Percentiles rank a stretch among this genome's conserved stretches.
Evolutionary conservation across 1,284 basidiomycete species (phyloP).

Genomic region (Leccinum solheimii): DNA sequence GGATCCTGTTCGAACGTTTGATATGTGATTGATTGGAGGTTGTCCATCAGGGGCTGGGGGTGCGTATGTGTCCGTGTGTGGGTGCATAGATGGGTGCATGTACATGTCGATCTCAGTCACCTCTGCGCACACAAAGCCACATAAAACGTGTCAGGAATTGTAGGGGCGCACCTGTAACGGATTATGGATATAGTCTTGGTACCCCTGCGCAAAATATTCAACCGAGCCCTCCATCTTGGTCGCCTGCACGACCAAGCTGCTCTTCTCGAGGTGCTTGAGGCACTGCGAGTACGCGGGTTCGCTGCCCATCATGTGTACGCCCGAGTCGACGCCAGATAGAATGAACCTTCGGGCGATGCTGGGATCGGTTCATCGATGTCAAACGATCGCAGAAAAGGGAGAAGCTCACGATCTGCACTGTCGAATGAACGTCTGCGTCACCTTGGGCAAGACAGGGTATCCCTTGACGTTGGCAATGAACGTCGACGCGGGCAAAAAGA

Average conservation of each 20-base stretch:
- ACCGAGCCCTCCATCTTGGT: slow-evolving; percentile 66
- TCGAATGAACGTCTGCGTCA: slow-evolving; percentile 84
- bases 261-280: slow-evolving; percentile 78
- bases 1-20: slow-evolving; percentile 98
- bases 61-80: slow-evolving; percentile 2
- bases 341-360: slow-evolving; percentile 82
- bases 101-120: neutral
- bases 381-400: slow-evolving; percentile 1
- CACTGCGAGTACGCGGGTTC: slow-evolving; percentile 91
- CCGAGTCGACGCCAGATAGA: slow-evolving; percentile 64
- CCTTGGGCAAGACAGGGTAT: slow-evolving; percentile 95
- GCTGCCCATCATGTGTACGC: slow-evolving; percentile 77
- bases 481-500: slow-evolving; percentile 86
- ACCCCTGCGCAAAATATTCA: slow-evolving; percentile 88
- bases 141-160: neutral
- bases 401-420: slow-evolving; percentile 77
- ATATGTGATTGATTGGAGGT: slow-evolving; percentile 93
- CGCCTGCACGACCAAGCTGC: slow-evolving; percentile 62
- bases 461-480: slow-evolving; percentile 97
- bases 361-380: slow-evolving; percentile 14
- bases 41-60: slow-evolving; percentile 90
- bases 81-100: neutral
- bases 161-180: slow-evolving; percentile 72
- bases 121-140: neutral
- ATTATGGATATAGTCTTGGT: slow-evolving; percentile 94